These are phyloP conservation scores for Magnusiomyces suaveolens DNA, from an alignment of 1,139 yeast species.

Conservation along the genomic window DNA sequence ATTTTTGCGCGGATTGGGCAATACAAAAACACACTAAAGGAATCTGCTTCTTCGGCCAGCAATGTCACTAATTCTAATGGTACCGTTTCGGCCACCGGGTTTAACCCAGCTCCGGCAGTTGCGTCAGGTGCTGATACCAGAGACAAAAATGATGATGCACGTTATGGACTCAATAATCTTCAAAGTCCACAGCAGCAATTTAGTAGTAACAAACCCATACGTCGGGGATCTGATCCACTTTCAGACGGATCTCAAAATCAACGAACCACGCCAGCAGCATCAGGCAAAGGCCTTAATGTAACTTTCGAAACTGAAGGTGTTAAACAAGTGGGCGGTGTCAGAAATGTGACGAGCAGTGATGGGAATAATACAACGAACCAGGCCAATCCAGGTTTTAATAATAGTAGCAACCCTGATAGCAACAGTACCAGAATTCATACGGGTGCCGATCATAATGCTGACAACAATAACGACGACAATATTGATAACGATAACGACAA, in stretches of 20 bases:
- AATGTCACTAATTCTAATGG: background rate
- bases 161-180: background rate
- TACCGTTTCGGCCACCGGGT: background rate
- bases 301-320: background rate
- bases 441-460: too few species aligned
- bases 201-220: background rate
- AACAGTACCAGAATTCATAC: constrained; percentile 7
- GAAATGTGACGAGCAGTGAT: background rate
- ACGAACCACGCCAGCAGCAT: background rate
- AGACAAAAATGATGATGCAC: background rate
- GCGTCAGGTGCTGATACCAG: background rate
- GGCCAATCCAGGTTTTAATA: constrained; percentile 26
- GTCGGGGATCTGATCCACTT: background rate
- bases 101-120: background rate
- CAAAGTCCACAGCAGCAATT: background rate
- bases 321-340: background rate
- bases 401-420: background rate
- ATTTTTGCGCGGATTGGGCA: constrained; percentile 25
- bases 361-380: too few species aligned
- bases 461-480: background rate
- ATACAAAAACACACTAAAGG: constrained; percentile 10
- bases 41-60: background rate
- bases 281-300: background rate
- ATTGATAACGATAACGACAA: background rate
- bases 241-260: background rate